Evolutionary conservation across 2,329 filamentous ascomycete species (phyloP).

Genomic region (Fusarium hostae): DNA sequence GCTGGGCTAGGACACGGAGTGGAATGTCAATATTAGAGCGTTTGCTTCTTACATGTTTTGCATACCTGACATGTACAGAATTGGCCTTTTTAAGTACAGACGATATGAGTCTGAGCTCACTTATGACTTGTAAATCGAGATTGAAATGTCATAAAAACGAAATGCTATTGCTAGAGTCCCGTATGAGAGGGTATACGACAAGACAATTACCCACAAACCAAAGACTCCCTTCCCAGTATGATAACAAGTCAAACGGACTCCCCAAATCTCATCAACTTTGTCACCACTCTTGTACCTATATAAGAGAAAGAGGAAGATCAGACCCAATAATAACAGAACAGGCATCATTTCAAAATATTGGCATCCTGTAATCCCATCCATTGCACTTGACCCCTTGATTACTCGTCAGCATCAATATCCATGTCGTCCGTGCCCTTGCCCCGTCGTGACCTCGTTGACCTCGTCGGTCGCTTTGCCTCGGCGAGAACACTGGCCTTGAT

Average conservation of each 20-base stretch:
- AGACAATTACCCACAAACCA: constrained; percentile 35
- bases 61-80: neutral
- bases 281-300: constrained; percentile 30
- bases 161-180: constrained; percentile 11
- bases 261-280: constrained; percentile 4
- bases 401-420: constrained; percentile 51
- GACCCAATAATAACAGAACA: constrained; percentile 19
- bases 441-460: constrained; percentile 44
- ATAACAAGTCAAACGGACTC: constrained; percentile 23
- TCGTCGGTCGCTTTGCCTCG: constrained; percentile 35
- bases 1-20: constrained; percentile 32
- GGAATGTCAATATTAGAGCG: constrained; percentile 27
- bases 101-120: neutral
- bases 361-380: constrained; percentile 23
- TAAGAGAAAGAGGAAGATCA: constrained; percentile 22
- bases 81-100: neutral
- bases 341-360: constrained; percentile 24
- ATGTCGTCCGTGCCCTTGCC: constrained; percentile 48
- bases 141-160: constrained; percentile 4
- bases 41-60: constrained; percentile 6
- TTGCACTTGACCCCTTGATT: constrained; percentile 4
- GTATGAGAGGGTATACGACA: constrained; percentile 42
- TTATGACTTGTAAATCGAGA: neutral
- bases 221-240: constrained; percentile 38
- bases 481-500: constrained; percentile 43